A percentile compares a stretch with the other conserved stretches of the same genome.
Conservation (phyloP, 257 asterid genomes). For the Penstemon davidsonii region DNA sequence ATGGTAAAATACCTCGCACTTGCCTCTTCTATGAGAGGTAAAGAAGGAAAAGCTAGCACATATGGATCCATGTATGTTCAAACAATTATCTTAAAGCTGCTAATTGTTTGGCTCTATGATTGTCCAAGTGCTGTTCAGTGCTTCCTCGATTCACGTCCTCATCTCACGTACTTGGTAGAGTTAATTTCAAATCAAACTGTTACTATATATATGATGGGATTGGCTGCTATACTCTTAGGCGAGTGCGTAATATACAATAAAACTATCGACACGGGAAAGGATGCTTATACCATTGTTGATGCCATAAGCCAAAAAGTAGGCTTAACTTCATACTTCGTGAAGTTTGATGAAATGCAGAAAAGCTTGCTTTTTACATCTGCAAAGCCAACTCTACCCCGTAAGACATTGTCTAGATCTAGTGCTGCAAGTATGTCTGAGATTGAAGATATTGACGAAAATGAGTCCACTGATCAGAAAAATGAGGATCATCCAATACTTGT, state of each 20-base stretch:
- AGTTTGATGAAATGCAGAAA: conserved; percentile 81
- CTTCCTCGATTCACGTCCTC: conserved; percentile 81
- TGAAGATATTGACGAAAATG: conserved; percentile 72
- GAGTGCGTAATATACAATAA: conserved; percentile 69
- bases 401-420: conserved; percentile 74
- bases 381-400: conserved; percentile 55
- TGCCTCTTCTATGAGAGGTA: conserved; percentile 67
- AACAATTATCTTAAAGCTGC: conserved; percentile 78
- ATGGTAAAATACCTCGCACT: conserved; percentile 89
- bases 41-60: conserved; percentile 60
- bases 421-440: conserved; percentile 89
- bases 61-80: conserved; percentile 49
- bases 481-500: conserved; percentile 75
- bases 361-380: conserved; percentile 65
- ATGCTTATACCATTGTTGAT: conserved; percentile 71
- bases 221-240: conserved; percentile 78
- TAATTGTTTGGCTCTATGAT: conserved; percentile 72
- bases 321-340: conserved; percentile 64
- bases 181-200: conserved; percentile 60
- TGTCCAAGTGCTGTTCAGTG: conserved; percentile 86
- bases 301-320: conserved; percentile 81
- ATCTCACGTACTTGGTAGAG: conserved; percentile 82
- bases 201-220: conserved; percentile 63
- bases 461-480: conserved; percentile 48
- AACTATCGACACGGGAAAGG: conserved; percentile 49